Percentiles rank a stretch among this genome's conserved stretches.
These are phyloP conservation scores for Verticillium isaacii DNA, from an alignment of 2,329 filamentous ascomycete species.

Conservation along the genomic window DNA sequence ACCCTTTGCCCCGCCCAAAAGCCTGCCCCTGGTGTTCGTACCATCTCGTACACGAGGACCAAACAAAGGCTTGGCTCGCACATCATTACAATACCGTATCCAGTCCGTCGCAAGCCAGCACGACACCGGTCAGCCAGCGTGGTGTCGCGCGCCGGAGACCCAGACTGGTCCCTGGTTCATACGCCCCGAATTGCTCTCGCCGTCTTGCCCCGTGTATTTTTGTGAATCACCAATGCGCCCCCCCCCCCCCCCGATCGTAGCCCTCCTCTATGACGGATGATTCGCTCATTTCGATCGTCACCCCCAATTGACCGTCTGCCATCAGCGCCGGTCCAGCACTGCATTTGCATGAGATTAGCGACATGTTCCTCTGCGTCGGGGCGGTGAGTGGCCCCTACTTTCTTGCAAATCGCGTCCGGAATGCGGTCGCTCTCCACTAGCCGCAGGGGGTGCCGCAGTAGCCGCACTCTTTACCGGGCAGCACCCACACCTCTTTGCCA, in stretches of 20 bases:
- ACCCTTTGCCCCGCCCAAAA: neutral
- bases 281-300: neutral
- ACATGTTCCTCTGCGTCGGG: neutral
- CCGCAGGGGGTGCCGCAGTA: conserved; percentile 43
- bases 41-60: neutral
- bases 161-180: neutral
- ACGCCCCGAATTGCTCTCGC: neutral
- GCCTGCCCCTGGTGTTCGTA: neutral
- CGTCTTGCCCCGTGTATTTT: neutral
- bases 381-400: neutral
- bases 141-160: neutral
- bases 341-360: conserved; percentile 1
- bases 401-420: neutral
- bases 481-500: conserved; percentile 52
- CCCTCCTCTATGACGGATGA: neutral
- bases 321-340: neutral
- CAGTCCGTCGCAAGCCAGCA: neutral
- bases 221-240: neutral
- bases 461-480: conserved; percentile 45
- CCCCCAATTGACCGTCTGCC: neutral
- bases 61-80: neutral
- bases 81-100: neutral
- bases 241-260: neutral
- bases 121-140: neutral
- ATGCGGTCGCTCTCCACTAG: conserved; percentile 10